phyloP scores from a whole-genome alignment of 2,329 filamentous ascomycete genomes.

The Diaporthe helianthi region DNA sequence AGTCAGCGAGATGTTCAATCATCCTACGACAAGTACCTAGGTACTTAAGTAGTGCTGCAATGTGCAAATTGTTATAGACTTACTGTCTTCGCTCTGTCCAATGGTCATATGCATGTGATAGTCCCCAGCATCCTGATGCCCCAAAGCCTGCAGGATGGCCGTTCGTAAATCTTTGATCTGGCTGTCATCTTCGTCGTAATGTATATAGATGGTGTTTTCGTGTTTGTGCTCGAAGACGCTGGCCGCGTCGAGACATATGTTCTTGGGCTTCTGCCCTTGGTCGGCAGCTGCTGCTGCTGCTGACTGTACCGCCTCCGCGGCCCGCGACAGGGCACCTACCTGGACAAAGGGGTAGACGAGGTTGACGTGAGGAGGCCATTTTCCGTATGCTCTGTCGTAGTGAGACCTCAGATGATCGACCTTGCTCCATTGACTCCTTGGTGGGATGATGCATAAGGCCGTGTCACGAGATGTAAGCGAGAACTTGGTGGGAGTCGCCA shows the following conservation, averaged over 20 bases:
- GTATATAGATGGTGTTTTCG: slow-evolving; percentile 58
- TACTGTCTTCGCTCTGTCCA: slow-evolving; percentile 60
- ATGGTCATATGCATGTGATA: slow-evolving; percentile 65
- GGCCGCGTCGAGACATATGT: slow-evolving; percentile 48
- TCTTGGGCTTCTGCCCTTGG: slow-evolving; percentile 33
- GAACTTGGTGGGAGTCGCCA: slow-evolving; percentile 5
- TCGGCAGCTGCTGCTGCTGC: slow-evolving; percentile 40
- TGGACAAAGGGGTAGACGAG: slow-evolving; percentile 70
- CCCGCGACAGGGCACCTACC: slow-evolving; percentile 52
- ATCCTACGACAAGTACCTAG: background rate
- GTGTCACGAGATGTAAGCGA: slow-evolving; percentile 57
- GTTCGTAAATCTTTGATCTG: slow-evolving; percentile 45
- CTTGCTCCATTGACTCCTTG: slow-evolving; percentile 52
- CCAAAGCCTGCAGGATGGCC: slow-evolving; percentile 47
- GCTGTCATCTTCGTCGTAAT: slow-evolving; percentile 41
- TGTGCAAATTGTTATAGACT: background rate
- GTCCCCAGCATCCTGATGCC: slow-evolving; percentile 37
- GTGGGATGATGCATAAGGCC: slow-evolving; percentile 66
- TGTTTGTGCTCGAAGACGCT: slow-evolving; percentile 58
- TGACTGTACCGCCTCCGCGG: slow-evolving; percentile 48
- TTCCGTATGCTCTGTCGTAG: slow-evolving; percentile 66
- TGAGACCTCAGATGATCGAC: slow-evolving; percentile 64
- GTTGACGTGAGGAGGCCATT: slow-evolving; percentile 73
- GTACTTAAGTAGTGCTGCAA: too few relatives aligned
- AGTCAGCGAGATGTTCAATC: background rate